Conservation (phyloP, 2,329 filamentous ascomycete species). For the Aspergillus felis region DNA sequence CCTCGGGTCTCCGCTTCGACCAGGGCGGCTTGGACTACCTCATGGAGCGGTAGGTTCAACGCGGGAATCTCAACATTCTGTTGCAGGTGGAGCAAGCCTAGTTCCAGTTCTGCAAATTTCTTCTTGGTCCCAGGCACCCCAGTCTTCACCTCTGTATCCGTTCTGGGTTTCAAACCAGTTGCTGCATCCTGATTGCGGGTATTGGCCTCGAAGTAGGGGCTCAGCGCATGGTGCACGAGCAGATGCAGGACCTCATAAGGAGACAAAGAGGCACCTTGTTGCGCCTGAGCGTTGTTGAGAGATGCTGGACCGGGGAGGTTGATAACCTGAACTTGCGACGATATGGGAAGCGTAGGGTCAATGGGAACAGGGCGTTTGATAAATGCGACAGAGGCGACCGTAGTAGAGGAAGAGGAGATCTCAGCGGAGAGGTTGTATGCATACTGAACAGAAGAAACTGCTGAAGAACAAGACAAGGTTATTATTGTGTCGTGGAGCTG, state of each 20-base stretch:
- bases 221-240: constrained; percentile 83
- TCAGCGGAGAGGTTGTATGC: constrained; percentile 78
- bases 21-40: constrained; percentile 79
- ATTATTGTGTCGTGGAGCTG: not conserved
- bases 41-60: constrained; percentile 79
- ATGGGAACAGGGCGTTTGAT: constrained; percentile 87
- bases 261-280: constrained; percentile 69
- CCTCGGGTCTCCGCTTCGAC: constrained; percentile 69
- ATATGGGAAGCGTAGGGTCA: constrained; percentile 75
- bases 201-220: constrained; percentile 95
- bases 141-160: constrained; percentile 85
- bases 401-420: constrained; percentile 67
- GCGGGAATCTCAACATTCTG: constrained; percentile 98
- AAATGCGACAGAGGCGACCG: constrained; percentile 84
- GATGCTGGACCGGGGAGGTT: constrained; percentile 81
- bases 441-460: constrained; percentile 48
- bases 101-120: constrained; percentile 88
- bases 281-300: constrained; percentile 61
- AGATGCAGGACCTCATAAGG: constrained; percentile 92
- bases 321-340: constrained; percentile 85
- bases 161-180: constrained; percentile 65
- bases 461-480: not conserved
- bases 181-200: constrained; percentile 73
- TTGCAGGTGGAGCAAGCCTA: constrained; percentile 85
- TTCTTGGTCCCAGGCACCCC: constrained; percentile 97